Evolutionary conservation across 306 rosid genomes (phyloP), one percentile per base, ranked within the genome.

Genomic region (Prunus kanzakura): DNA sequence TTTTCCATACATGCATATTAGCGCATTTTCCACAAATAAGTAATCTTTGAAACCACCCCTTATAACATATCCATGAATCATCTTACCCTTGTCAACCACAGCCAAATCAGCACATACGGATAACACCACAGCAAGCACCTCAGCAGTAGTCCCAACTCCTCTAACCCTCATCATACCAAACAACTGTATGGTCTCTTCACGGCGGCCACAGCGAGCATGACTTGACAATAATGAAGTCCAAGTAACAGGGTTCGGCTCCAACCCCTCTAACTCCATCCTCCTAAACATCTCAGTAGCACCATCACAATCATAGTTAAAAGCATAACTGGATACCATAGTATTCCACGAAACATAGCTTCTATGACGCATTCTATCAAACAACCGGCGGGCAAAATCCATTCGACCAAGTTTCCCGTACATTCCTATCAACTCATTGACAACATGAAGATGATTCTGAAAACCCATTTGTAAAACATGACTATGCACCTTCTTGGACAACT

Each of bases 161-260:
- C 58, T 82, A 19, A 1, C 72, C 75, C 88, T 91, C 94, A 87
- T 83, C 75, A 49, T 23, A 78, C 76, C 68, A 85, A 91, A 88
- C 75, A 91, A 84, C 74, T 78, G 83, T 29, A 90, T 8, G 3
- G 93, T 83, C 69, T 88, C 90, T 54, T 85, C 83, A 69, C 49
- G 76, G 69, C 49, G 78, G 20, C 96, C 96, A 55, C 90, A 86
- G 49, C 91, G 81, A 52, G 91, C 91, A 64, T 88, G 89, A 77
- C 96, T 90, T n/a, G 96, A 91, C 84, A 93, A 45, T 30, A 93
- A 64, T 0, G 97, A 91, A 0, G 98, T 93, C 97, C 97, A 93
- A 3, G 96, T 88, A 35, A 93, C 91, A 3, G 87, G 82, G 64
- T 93, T 90, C 0, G 98, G 91, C 80, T 73, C 74, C 63, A 83